Conservation (phyloP, 371 early-diverging fungal genomes). For the Apophysomyces trapeziformis region DNA sequence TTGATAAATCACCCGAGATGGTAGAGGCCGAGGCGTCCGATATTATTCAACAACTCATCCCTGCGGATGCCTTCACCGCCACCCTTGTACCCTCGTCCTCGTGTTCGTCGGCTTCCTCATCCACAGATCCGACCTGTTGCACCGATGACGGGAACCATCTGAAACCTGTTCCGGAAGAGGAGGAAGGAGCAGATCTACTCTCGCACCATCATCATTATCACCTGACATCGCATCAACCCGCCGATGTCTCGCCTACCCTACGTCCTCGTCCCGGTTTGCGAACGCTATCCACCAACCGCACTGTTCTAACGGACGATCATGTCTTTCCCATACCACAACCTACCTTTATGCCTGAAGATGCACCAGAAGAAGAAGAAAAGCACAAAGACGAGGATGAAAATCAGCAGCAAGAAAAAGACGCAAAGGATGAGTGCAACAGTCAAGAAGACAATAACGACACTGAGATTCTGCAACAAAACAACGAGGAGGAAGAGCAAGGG, state of each 20-base stretch:
- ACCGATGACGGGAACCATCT: neutral
- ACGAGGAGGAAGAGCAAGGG: neutral
- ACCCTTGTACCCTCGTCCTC: neutral
- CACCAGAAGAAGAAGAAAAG: neutral
- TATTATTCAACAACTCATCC: neutral
- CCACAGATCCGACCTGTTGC: neutral
- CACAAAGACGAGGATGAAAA: neutral
- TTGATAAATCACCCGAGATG: constrained; percentile 4
- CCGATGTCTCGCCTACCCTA: neutral
- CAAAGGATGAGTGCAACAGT: neutral
- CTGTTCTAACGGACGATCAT: neutral
- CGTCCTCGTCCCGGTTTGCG: constrained; percentile 4
- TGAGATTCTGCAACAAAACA: neutral
- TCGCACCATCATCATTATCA: neutral
- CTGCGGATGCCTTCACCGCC: neutral
- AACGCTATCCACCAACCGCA: constrained; percentile 2
- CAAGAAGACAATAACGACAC: neutral
- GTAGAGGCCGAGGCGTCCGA: constrained; percentile 8
- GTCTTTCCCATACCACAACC: neutral
- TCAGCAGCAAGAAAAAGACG: neutral
- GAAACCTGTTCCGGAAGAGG: constrained; percentile 5
- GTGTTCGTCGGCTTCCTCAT: neutral
- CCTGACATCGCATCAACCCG: neutral
- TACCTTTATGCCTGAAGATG: neutral
- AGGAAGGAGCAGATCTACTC: neutral